Percentiles rank a stretch among this genome's conserved stretches.
Evolutionary conservation across 129 eudicot species (phyloP).

Genomic region (Smallanthus sonchifolius): DNA sequence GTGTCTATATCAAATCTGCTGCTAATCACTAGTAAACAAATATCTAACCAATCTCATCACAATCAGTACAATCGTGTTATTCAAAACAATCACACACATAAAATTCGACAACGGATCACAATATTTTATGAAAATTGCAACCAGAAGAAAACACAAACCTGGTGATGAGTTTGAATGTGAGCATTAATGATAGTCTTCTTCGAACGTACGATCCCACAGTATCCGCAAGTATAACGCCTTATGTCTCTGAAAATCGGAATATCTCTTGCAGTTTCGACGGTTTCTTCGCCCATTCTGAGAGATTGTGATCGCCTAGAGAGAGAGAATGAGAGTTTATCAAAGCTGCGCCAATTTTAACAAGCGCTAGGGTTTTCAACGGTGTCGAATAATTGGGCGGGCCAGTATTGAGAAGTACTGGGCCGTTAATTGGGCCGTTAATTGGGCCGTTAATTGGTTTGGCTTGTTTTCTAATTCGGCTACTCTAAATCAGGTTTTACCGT

Average conservation of each 20-base stretch:
- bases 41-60: neutral
- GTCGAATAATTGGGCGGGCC: conserved; percentile 6
- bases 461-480: too few relatives aligned
- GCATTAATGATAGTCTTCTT: conserved; percentile 59
- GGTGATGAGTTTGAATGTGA: conserved; percentile 57
- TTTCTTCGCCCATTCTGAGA: conserved; percentile 32
- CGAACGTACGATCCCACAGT: conserved; percentile 80
- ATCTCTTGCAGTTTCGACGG: conserved; percentile 2
- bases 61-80: neutral
- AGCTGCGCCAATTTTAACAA: conserved; percentile 7
- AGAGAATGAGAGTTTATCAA: neutral
- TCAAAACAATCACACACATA: neutral
- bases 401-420: neutral
- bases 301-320: neutral
- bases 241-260: conserved; percentile 59
- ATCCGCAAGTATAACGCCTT: conserved; percentile 64
- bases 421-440: neutral
- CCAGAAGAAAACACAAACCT: conserved; percentile 34
- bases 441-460: too few relatives aligned
- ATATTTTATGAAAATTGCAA: neutral
- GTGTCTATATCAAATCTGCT: neutral
- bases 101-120: neutral
- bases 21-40: neutral
- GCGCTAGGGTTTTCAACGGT: conserved; percentile 25
- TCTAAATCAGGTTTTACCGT: too few relatives aligned